These are phyloP conservation scores for Lophiotrema nucula DNA, from an alignment of 495 filamentous ascomycete species.

Conservation along the genomic window DNA sequence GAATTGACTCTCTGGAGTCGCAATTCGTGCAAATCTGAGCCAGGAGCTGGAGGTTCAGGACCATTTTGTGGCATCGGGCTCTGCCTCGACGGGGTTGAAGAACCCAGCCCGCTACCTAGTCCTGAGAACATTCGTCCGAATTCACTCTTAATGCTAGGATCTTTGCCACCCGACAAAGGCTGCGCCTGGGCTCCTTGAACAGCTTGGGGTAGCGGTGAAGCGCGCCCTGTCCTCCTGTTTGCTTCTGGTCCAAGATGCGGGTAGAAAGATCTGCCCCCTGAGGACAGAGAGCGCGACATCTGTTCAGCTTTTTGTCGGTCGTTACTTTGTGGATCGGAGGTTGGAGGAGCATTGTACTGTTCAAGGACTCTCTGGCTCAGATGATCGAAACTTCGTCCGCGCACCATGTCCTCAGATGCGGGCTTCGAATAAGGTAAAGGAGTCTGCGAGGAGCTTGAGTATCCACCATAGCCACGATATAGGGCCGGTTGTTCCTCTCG, in stretches of 20 bases:
- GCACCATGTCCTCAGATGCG: constrained; percentile 26
- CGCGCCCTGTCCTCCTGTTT: constrained; percentile 59
- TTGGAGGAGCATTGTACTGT: constrained; percentile 30
- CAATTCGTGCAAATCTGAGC: constrained; percentile 14
- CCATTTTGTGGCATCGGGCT: constrained; percentile 48
- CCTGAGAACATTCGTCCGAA: constrained; percentile 90
- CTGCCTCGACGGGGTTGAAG: constrained; percentile 54
- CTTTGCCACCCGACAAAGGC: constrained; percentile 67
- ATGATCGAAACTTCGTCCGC: constrained; percentile 26
- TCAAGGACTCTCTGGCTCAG: constrained; percentile 20
- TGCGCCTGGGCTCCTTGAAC: constrained; percentile 88
- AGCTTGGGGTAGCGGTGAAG: constrained; percentile 83
- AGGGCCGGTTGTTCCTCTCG: constrained; percentile 19
- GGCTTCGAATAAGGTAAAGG: constrained; percentile 6
- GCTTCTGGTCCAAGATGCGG: constrained; percentile 59
- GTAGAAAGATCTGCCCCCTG: constrained; percentile 38
- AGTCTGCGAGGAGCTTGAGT: constrained; percentile 13
- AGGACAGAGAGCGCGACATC: constrained; percentile 26
- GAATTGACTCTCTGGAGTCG: constrained; percentile 44
- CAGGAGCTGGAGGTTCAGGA: constrained; percentile 12
- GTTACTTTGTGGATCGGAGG: constrained; percentile 28
- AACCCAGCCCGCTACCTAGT: constrained; percentile 79
- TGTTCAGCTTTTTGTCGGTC: constrained; percentile 28
- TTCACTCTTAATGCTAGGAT: constrained; percentile 85
- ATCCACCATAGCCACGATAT: constrained; percentile 24